Percentiles rank a stretch among this genome's conserved stretches.
phyloP scores from a whole-genome alignment of 208 protist genomes.

The Crithidia thermophila region DNA sequence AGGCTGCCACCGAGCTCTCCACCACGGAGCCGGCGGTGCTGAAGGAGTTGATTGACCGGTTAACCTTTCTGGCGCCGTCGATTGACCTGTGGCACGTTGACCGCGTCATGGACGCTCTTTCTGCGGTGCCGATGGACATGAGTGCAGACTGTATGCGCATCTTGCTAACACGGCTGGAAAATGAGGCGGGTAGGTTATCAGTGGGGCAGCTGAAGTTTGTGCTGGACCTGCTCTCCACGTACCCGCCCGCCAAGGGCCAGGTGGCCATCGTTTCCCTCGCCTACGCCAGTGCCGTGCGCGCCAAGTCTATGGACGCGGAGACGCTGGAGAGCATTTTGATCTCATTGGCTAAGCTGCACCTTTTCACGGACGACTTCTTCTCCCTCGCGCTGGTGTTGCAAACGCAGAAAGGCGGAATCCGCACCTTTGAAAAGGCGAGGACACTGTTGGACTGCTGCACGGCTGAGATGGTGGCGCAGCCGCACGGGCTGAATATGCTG shows the following conservation, averaged over 20 bases:
- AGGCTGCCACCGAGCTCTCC: constrained; percentile 39
- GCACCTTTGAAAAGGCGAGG: constrained; percentile 38
- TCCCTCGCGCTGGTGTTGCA: constrained; percentile 47
- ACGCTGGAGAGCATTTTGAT: constrained; percentile 63
- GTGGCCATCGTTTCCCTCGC: constrained; percentile 70
- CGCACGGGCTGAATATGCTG: constrained; percentile 47
- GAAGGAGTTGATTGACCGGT: constrained; percentile 28
- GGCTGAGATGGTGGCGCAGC: constrained; percentile 34
- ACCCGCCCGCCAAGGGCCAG: constrained; percentile 72
- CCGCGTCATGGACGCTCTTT: constrained; percentile 69
- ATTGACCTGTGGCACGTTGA: constrained; percentile 63
- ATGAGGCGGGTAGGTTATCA: constrained; percentile 63
- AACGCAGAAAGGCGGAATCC: constrained; percentile 67
- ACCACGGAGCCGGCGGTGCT: constrained; percentile 12
- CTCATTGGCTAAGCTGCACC: constrained; percentile 56
- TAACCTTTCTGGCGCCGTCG: constrained; percentile 36
- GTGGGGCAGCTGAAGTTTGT: constrained; percentile 55
- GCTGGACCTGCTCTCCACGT: constrained; percentile 76
- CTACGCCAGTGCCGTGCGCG: constrained; percentile 63
- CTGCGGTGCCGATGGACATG: constrained; percentile 54
- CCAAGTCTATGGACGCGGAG: constrained; percentile 54
- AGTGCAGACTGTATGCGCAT: constrained; percentile 53
- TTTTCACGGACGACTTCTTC: constrained; percentile 89
- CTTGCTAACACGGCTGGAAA: constrained; percentile 62
- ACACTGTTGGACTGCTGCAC: constrained; percentile 50